A percentile compares a stretch with the other conserved stretches of the same genome.
Evolutionary conservation across 345 rosid genomes (phyloP).

Genomic region (Gossypium longicalyx): DNA sequence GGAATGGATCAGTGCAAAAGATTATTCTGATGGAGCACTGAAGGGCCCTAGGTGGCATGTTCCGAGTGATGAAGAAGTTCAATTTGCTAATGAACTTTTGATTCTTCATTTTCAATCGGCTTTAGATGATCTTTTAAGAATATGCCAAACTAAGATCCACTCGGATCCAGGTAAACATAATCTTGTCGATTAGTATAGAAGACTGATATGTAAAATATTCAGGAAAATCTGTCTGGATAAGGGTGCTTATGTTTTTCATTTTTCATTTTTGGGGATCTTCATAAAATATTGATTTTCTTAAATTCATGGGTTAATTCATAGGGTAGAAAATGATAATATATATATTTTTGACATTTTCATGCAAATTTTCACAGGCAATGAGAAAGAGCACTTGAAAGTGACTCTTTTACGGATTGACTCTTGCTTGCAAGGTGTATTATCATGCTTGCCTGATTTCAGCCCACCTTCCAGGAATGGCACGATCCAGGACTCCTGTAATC

Average conservation of each 20-base stretch:
- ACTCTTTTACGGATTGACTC: conserved; percentile 97
- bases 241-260: not conserved
- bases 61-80: conserved; percentile 76
- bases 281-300: not conserved
- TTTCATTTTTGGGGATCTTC: not conserved
- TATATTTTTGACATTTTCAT: conserved; percentile 15
- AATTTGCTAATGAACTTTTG: conserved; percentile 93
- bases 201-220: not conserved
- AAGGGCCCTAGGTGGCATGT: conserved; percentile 80
- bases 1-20: conserved; percentile 93
- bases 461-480: conserved; percentile 66
- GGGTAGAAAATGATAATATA: conserved; percentile 11
- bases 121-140: conserved; percentile 73
- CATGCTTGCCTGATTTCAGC: conserved; percentile 97
- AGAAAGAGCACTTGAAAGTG: conserved; percentile 96
- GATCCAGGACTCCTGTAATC: conserved; percentile 42
- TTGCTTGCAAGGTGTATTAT: conserved; percentile 91
- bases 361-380: conserved; percentile 63
- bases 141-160: conserved; percentile 74
- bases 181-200: not conserved
- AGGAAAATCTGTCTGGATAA: not conserved
- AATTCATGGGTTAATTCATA: not conserved
- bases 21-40: conserved; percentile 47
- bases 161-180: conserved; percentile 65
- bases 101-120: conserved; percentile 84